Base-by-base conservation (phyloP, 2,329 filamentous ascomycete species). In the Cercospora sp. region DNA sequence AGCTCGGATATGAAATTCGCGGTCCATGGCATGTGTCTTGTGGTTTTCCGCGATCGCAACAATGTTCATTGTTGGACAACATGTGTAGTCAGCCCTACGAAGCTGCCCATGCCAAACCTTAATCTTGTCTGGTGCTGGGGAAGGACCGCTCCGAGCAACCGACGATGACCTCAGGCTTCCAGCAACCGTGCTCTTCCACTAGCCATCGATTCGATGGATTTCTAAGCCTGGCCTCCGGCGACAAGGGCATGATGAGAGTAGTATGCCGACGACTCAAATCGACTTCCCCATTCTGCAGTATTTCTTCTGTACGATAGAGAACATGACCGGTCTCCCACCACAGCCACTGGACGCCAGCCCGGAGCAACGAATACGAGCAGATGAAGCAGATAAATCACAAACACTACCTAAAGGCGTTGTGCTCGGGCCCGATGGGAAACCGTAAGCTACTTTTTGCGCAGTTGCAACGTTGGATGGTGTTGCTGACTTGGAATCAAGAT, bases 351-450 rank as follows among this genome's bases (percentile, higher is more conserved):
- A 78, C 59, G 74, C 75, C 21, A 74, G 74, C 64, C 69, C 73
- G 2, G 70, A 76, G 69, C 72, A 78, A 61, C 62, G 62, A 28
- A 37, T 66, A 37, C 59, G 57, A n/a, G 65, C 69, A 28, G 49
- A 64, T 7, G 68, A 71, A 43, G 72, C 69, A 69, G 74, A 66
- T 57, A 69, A 72, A 40, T 69, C 76, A n/a, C 73, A 76, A 9
- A 74, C 69, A 28, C 80, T 91, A 32, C 87, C 90, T 16, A 91
- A 90, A 75, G 91, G 91, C 71, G 84, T 94, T 2, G 86, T 94
- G 43, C 81, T 94, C 40, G 92, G 90, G 57, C 90, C 90, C 71
- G 91, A 95, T 81, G 92, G 92, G 66, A 95, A 95, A 81, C 92
- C 92, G 92, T 94, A 81, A 83, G 90, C 81, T 34, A 49, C 5